phyloP scores from a whole-genome alignment of 192 early-diverging fungal genomes.

The Glomus cerebriforme region DNA sequence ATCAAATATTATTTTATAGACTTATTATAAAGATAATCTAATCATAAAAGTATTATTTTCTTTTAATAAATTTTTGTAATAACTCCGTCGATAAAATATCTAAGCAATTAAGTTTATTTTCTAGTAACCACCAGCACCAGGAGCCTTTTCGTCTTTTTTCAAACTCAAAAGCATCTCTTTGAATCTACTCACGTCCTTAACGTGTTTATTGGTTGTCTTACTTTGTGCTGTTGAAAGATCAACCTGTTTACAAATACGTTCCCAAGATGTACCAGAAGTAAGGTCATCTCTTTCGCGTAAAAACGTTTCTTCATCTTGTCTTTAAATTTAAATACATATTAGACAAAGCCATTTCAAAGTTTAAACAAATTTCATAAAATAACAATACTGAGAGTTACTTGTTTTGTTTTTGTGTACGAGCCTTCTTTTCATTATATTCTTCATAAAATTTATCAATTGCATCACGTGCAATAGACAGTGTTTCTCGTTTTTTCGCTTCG shows the following conservation, averaged over 20 bases:
- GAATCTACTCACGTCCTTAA: slow-evolving; percentile 66
- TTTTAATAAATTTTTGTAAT: no score
- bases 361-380: background rate
- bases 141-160: slow-evolving; percentile 67
- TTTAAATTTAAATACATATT: slow-evolving; percentile 20
- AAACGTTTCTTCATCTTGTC: slow-evolving; percentile 46
- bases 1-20: no score
- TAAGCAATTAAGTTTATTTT: background rate
- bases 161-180: slow-evolving; percentile 70
- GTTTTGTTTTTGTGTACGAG: slow-evolving; percentile 66
- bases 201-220: slow-evolving; percentile 41
- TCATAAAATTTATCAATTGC: slow-evolving; percentile 79
- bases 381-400: slow-evolving; percentile 41
- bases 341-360: background rate
- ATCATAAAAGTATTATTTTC: no score
- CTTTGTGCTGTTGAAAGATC: slow-evolving; percentile 54
- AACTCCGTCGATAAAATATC: no score
- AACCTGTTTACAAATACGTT: slow-evolving; percentile 67
- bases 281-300: slow-evolving; percentile 50
- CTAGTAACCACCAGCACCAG: slow-evolving; percentile 47
- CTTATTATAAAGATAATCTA: no score
- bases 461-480: slow-evolving; percentile 60
- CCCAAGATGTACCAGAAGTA: slow-evolving; percentile 69
- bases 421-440: slow-evolving; percentile 78
- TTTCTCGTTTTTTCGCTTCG: slow-evolving; percentile 55